phyloP scores from a whole-genome alignment of 2,329 filamentous ascomycete species.

The Fusarium buharicum region DNA sequence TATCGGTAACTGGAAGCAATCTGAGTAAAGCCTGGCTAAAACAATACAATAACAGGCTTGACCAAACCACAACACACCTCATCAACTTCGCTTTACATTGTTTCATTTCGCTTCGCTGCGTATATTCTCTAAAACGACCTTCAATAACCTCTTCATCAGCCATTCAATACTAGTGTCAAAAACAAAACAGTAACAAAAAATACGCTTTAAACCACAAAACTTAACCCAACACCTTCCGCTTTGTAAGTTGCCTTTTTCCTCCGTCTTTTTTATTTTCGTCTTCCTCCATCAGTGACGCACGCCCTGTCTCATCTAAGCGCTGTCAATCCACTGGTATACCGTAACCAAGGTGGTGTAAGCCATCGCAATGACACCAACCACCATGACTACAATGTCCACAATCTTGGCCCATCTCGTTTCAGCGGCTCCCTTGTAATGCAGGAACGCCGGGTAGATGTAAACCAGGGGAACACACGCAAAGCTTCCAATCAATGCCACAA shows the following conservation, averaged over 20 bases:
- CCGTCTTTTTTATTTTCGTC: conserved; percentile 8
- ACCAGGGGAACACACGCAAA: conserved; percentile 80
- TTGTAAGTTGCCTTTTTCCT: conserved; percentile 33
- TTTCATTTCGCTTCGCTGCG: background rate
- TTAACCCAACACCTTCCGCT: background rate
- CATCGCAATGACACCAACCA: conserved; percentile 73
- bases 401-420: conserved; percentile 64
- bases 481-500: conserved; percentile 77
- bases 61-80: conserved; percentile 3
- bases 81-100: background rate
- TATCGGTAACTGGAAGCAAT: conserved; percentile 1
- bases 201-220: conserved; percentile 8
- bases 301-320: conserved; percentile 17
- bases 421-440: conserved; percentile 76
- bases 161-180: conserved; percentile 1
- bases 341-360: conserved; percentile 76
- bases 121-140: conserved; percentile 8
- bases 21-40: conserved; percentile 8
- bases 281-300: background rate
- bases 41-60: conserved; percentile 17
- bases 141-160: conserved; percentile 3
- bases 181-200: conserved; percentile 2
- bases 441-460: conserved; percentile 78
- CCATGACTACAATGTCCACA: conserved; percentile 71
- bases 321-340: conserved; percentile 50